Conservation (phyloP, 768 basidiomycete genomes). For the Panaeolus papilionaceus region DNA sequence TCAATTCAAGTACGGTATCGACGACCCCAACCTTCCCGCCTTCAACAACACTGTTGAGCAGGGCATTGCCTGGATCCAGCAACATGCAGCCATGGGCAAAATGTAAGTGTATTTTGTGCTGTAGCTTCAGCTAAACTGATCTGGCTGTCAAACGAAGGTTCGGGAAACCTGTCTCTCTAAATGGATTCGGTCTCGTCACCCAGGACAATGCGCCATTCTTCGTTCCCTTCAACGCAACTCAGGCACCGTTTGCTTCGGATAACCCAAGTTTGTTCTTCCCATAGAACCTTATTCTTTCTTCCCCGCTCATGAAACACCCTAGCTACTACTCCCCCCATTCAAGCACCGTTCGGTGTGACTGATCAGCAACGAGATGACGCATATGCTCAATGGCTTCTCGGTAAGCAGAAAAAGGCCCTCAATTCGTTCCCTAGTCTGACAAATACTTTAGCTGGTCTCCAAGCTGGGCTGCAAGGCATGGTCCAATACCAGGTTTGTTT, state of each 20-base stretch:
- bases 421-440: not conserved
- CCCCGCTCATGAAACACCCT: not conserved
- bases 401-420: slow-evolving; percentile 35
- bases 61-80: slow-evolving; percentile 61
- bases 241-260: slow-evolving; percentile 47
- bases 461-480: slow-evolving; percentile 47
- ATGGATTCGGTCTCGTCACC: slow-evolving; percentile 69
- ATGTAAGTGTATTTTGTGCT: slow-evolving; percentile 42
- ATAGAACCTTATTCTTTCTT: not conserved
- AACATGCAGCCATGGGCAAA: slow-evolving; percentile 49
- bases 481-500: slow-evolving; percentile 52
- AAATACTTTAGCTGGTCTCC: slow-evolving; percentile 42
- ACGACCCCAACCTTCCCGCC: slow-evolving; percentile 53
- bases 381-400: slow-evolving; percentile 59
- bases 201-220: slow-evolving; percentile 56
- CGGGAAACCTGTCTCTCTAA: slow-evolving; percentile 59
- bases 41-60: slow-evolving; percentile 58
- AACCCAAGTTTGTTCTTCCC: slow-evolving; percentile 19
- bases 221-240: slow-evolving; percentile 65
- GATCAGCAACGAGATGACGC: slow-evolving; percentile 57
- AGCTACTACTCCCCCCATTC: slow-evolving; percentile 15
- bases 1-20: slow-evolving; percentile 58
- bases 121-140: not conserved
- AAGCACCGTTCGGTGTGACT: slow-evolving; percentile 55
- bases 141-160: slow-evolving; percentile 44